A percentile compares a stretch with the other conserved stretches of the same genome.
These are phyloP conservation scores for Gynandropsis gynandra DNA, from an alignment of 345 rosid genomes.

Conservation along the genomic window DNA sequence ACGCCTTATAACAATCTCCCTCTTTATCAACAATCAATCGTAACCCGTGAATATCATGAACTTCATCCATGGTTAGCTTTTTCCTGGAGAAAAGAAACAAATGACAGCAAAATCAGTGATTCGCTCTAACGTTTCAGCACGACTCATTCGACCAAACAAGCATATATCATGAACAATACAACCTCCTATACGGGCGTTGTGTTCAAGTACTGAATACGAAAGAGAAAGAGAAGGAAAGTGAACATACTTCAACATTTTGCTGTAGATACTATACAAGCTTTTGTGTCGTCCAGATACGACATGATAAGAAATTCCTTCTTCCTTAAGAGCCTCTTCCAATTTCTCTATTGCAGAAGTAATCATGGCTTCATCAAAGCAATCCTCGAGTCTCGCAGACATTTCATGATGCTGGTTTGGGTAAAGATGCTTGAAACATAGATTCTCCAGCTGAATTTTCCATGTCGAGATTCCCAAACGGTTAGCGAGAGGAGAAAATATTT, in stretches of 20 bases:
- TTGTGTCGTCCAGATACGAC: constrained; percentile 76
- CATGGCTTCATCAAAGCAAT: constrained; percentile 63
- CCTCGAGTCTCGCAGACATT: constrained; percentile 56
- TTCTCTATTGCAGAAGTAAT: constrained; percentile 58
- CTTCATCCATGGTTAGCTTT: constrained; percentile 75
- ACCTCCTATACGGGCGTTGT: no score
- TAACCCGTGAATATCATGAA: constrained; percentile 89
- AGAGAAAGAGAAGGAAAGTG: constrained; percentile 14
- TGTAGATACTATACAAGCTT: constrained; percentile 81
- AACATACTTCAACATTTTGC: constrained; percentile 86
- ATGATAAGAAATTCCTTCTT: constrained; percentile 50
- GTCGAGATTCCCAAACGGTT: constrained; percentile 77
- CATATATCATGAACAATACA: no score
- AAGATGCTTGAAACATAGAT: constrained; percentile 85
- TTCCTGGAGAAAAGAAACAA: constrained; percentile 43
- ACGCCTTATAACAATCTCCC: constrained; percentile 71
- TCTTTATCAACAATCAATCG: constrained; percentile 79
- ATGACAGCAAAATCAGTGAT: not conserved
- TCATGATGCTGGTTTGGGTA: constrained; percentile 68
- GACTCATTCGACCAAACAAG: no score
- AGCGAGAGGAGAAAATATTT: constrained; percentile 89
- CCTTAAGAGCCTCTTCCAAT: constrained; percentile 55
- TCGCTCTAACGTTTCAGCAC: not conserved
- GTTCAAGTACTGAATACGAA: no score
- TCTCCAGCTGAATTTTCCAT: constrained; percentile 90